Base-by-base conservation (phyloP, 495 filamentous ascomycete species). In the Pseudotulostoma volvatum region DNA sequence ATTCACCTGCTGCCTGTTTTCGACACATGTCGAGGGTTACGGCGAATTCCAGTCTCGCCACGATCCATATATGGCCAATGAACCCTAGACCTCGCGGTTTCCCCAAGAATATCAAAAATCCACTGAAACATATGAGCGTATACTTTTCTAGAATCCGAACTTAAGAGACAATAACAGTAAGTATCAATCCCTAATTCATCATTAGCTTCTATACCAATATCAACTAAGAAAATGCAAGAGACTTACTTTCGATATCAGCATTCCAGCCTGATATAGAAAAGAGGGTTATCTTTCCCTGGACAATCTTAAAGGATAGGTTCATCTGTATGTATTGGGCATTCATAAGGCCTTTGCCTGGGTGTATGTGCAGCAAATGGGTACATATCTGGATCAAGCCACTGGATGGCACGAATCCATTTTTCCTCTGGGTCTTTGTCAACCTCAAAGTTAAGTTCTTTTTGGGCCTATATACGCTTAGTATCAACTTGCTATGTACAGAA, bases 151-250 rank as follows among this genome's bases (percentile, higher is more conserved):
- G 23, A 5, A 11, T 28, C 23, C 23, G 23, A 5, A 28, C 11
- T 28, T 11, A 28, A 28, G 11, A 28, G 11, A 28, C 5, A 5
- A 5, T 5, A 11, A 5, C 5, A 9, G 23, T 28, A 28, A 28
- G 11, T 11, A 11, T 28, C 11, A 11, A 28, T 28, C 11, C 23
- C 23, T 28, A 19, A 34, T 23, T 50, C 45, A 21, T 54, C 44
- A 7, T 42, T 44, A 13, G 37, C 44, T 39, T 54, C 46, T n/a
- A 51, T 32, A 18, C 50, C 53, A 34, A 28, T 28, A 28, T 28
- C 5, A 28, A 28, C 11, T 28, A 28, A 11, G 5, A 28, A 5
- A 5, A 28, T 11, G 23, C 5, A 28, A 28, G 5, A 28, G 23
- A 28, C 11, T 28, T 28, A 28, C 23, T 5, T 11, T 28, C 11